Evolutionary conservation across 2,329 filamentous ascomycete species (phyloP), one percentile per base, ranked within the genome.

Genomic region (Madurella mycetomatis): DNA sequence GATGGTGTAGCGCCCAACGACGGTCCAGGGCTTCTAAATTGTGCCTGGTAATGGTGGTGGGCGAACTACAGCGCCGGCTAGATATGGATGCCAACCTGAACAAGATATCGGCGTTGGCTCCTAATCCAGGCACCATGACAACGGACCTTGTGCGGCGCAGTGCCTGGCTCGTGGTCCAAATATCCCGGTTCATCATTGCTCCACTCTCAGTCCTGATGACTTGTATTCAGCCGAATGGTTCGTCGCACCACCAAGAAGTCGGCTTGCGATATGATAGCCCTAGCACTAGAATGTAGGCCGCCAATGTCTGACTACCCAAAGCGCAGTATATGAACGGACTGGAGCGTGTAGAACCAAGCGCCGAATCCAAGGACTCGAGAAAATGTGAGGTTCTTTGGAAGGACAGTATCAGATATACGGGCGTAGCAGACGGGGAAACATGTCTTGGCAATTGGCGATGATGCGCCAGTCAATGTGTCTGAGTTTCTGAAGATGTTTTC

Each of bases 21-120:
- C 64, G 66, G 5, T 68, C 67, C 45, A 65, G 57, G 0, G 66
- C 66, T 1, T 31, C 60, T 1, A 68, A 68, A 49, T 48, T 69
- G 9, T 67, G 58, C 43, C 17, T 51, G 12, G 41, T 65, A 4
- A 67, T 67, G 65, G 66, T 69, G 64, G 56, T 61, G 57, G 60
- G 62, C 39, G 60, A 67, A 31, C 63, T 67, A 4, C 65, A 67
- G 51, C 49, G 41, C 2, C 62, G 65, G 2, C 49, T 67, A 1
- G 51, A 54, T 18, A 30, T 5, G 2, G 51, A 54, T 30, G 39
- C 57, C 5, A 34, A 2, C 9, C 58, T 65, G 7, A 60, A 47
- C 19, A 54, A 49, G 1, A 56, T 66, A 41, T 59, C 53, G n/a
- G 53, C 65, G 11, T 49, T 65, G 5, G 64, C 59, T 37, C 49